A percentile compares a stretch with the other conserved stretches of the same genome.
Evolutionary conservation across 2,329 filamentous ascomycete genomes (phyloP).

Genomic region (Colletotrichum musae): DNA sequence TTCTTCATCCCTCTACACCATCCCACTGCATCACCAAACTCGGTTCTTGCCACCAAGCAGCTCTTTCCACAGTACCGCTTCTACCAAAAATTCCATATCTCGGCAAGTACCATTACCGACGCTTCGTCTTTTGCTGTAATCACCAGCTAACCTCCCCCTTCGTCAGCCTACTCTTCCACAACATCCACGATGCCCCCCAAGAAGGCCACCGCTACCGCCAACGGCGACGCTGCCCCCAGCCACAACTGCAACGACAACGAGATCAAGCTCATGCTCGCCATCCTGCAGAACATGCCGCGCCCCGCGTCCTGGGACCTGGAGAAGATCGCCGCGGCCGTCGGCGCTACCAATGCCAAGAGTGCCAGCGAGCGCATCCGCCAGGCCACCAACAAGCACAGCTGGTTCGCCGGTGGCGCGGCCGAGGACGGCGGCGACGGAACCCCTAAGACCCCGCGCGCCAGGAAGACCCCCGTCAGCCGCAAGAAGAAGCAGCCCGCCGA

Average conservation of each 20-base stretch:
- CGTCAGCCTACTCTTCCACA: background rate
- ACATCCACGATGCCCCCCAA: conserved; percentile 19
- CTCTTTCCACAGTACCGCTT: background rate
- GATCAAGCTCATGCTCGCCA: conserved; percentile 21
- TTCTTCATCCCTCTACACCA: background rate
- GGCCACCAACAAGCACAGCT: conserved; percentile 18
- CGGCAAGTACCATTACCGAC: background rate
- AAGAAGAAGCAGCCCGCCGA: conserved; percentile 24
- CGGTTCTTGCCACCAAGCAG: background rate
- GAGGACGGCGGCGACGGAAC: background rate
- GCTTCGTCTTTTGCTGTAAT: background rate
- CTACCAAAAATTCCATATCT: background rate
- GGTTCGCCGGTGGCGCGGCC: conserved; percentile 10
- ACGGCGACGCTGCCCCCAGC: conserved; percentile 7
- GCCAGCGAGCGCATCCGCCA: conserved; percentile 8
- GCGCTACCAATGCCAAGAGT: conserved; percentile 21
- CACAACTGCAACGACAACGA: conserved; percentile 10
- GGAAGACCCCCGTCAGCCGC: conserved; percentile 10
- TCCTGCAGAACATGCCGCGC: conserved; percentile 13
- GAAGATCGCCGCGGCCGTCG: conserved; percentile 10
- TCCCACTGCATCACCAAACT: background rate
- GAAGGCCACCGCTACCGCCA: background rate
- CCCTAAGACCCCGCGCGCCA: conserved; percentile 11
- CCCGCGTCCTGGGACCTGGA: conserved; percentile 2
- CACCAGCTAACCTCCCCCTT: background rate